Base-by-base conservation (phyloP, 2,329 filamentous ascomycete species). In the Apiospora sp. region DNA sequence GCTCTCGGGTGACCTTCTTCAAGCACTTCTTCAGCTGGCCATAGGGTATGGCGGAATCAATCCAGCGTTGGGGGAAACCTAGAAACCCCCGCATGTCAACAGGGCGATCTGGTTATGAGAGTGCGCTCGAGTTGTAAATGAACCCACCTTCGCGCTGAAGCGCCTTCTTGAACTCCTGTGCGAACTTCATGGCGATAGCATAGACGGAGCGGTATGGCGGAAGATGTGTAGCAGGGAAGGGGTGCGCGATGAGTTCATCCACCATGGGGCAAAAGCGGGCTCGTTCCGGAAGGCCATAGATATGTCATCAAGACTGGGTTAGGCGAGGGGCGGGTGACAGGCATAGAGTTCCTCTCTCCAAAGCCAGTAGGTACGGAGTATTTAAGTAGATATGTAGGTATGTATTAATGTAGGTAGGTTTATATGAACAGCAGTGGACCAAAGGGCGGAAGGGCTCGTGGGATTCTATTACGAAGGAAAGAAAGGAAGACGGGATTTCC, bases 1-100 rank as follows among this genome's bases (percentile, higher is more conserved):
- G 87, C 84, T 97, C 94, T 70, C 85, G 84, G 75, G 92, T 90
- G 69, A 97, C 92, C 79, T 92, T 92, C 80, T 95, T 96, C 80
- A 97, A 92, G 82, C 93, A 94, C 84, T 97, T 97, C 83, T 97
- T 97, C 72, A 97, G 88, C 81, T 94, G 90, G 64, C 92, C 89
- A 81, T 97, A 97, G 3, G 93, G 94, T 74, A 97, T 93, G 68
- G 94, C 94, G 41, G 91, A 91, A 64, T 92, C 87, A 68, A 95
- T 84, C 90, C 89, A 92, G 79, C 92, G 90, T 69, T 89, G 84
- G 10, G 94, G 94, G 80, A 94, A 97, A 75, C 89, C 92, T 86
- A 70, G 24, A 16, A 16, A 67, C 14, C 22, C 22, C 19, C 41
- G 30, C 1, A 41, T 3, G 58, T 64, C 58, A 64, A 37, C 58